These are phyloP conservation scores for Pichia sp. DNA, from an alignment of 1,139 yeast genomes.

Conservation along the genomic window DNA sequence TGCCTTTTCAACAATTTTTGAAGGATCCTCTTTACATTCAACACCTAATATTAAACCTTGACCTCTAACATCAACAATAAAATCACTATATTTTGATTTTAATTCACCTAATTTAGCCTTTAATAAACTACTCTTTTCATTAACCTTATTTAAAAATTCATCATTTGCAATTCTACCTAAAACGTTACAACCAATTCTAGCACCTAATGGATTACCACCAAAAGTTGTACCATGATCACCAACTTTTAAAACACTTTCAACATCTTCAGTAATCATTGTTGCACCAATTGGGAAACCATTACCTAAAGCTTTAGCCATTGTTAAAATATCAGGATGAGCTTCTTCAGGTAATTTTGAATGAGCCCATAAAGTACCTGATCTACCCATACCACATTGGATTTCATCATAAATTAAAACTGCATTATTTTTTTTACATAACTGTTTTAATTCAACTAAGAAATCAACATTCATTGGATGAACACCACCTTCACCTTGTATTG, in stretches of 20 bases:
- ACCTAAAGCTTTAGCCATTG: constrained; percentile 94
- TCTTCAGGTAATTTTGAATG: constrained; percentile 65
- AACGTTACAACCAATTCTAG: constrained; percentile 74
- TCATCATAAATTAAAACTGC: constrained; percentile 87
- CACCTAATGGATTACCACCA: constrained; percentile 94
- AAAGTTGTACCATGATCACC: constrained; percentile 99
- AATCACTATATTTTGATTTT: constrained; percentile 49
- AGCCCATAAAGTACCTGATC: constrained; percentile 93
- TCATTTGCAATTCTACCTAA: constrained; percentile 58
- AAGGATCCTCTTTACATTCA: constrained; percentile 64
- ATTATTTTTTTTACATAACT: constrained; percentile 62
- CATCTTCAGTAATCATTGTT: constrained; percentile 74
- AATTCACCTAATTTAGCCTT: constrained; percentile 44
- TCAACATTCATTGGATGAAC: constrained; percentile 60
- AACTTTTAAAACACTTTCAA: constrained; percentile 64
- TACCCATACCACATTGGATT: constrained; percentile 94
- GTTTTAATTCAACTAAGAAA: constrained; percentile 60
- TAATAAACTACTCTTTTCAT: constrained; percentile 50
- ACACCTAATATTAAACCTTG: constrained; percentile 82
- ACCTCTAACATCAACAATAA: constrained; percentile 70
- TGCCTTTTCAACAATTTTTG: constrained; percentile 59
- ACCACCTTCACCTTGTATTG: constrained; percentile 98
- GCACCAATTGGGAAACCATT: constrained; percentile 99
- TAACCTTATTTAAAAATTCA: constrained; percentile 55
- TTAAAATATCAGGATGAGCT: constrained; percentile 90